Evolutionary conservation across 164 flowering plant genomes (phyloP), one percentile per base, ranked within the genome.

Genomic region (Vitis rupestris): DNA sequence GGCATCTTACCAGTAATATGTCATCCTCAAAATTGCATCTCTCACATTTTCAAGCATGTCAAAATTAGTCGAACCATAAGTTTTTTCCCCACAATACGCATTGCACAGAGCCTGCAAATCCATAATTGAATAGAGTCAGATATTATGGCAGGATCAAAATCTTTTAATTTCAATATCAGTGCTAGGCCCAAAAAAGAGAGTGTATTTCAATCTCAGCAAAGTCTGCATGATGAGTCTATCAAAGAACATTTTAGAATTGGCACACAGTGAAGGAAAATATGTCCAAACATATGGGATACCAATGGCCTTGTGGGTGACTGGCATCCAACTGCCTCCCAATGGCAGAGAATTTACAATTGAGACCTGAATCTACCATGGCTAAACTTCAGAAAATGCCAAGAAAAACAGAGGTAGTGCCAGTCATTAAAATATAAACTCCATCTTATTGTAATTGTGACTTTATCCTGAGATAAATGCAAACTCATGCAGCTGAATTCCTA

Each of bases 51-150:
- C 93, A 47, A 95, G 97, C 64, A 70, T 67, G 68, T 68, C 65
- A 53, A 83, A 70, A 65, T 93, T 94, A 50, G 90, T 84, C 14
- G 97, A 88, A 10, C 97, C 98, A 72, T 85, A 89, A 37, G 78
- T 81, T 68, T 95, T 81, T 68, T 95, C 97, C 37, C 96, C 92
- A 73, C 97, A 90, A 68, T 87, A 93, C 59, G 91, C 85, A 79
- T 83, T 87, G 81, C 95, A 87, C 50, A 92, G 23, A 65, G 87
- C 84, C 97, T 92, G 87, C 72, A 82, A 70, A 72, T 47, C 37
- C 63, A 76, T 8, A 68, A 15, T 49, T 66, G 12, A 6, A 47
- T 57, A 64, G 11, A 59, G 30, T 27, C 8, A 9, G 44, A 61
- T 17, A 29, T 63, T 50, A 59, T 17, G n/a, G 50, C 12, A 62